Evolutionary conservation across 805 yeast species (phyloP).

Genomic region (Candida incommunis): DNA sequence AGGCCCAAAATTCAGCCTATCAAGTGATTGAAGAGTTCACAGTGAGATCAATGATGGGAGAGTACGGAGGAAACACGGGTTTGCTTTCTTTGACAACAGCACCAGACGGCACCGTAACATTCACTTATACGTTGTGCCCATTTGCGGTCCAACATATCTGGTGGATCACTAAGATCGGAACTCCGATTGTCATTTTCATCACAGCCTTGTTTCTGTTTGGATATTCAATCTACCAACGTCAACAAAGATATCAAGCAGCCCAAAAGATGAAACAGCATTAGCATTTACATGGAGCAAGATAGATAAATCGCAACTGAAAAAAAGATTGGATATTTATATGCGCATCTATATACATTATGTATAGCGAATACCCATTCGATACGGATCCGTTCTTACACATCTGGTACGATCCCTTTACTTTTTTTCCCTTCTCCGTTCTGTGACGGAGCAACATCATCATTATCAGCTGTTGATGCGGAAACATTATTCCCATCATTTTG

Average conservation of each 20-base stretch:
- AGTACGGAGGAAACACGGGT: conserved; percentile 81
- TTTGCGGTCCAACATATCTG: conserved; percentile 83
- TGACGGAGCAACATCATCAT: conserved; percentile 6
- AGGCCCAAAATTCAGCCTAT: conserved; percentile 5
- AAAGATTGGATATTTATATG: too few species aligned
- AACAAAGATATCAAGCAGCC: background rate
- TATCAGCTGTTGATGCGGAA: background rate
- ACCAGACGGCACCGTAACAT: conserved; percentile 25
- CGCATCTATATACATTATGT: too few species aligned
- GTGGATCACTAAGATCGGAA: conserved; percentile 72
- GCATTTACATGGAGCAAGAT: too few species aligned
- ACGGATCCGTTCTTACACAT: too few species aligned
- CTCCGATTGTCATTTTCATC: conserved; percentile 27
- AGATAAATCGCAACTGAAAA: too few species aligned
- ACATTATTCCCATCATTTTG: conserved; percentile 3
- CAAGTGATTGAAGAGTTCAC: conserved; percentile 56
- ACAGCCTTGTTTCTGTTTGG: conserved; percentile 1
- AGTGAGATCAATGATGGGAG: conserved; percentile 94
- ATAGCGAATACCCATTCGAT: too few species aligned
- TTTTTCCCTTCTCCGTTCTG: conserved; percentile 1
- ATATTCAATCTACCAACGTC: background rate
- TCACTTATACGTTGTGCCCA: conserved; percentile 60
- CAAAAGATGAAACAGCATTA: background rate
- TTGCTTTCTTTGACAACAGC: conserved; percentile 62
- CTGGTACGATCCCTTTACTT: too few species aligned